These are phyloP conservation scores for Cladosporium velox DNA, from an alignment of 2,329 filamentous ascomycete genomes.

Conservation along the genomic window DNA sequence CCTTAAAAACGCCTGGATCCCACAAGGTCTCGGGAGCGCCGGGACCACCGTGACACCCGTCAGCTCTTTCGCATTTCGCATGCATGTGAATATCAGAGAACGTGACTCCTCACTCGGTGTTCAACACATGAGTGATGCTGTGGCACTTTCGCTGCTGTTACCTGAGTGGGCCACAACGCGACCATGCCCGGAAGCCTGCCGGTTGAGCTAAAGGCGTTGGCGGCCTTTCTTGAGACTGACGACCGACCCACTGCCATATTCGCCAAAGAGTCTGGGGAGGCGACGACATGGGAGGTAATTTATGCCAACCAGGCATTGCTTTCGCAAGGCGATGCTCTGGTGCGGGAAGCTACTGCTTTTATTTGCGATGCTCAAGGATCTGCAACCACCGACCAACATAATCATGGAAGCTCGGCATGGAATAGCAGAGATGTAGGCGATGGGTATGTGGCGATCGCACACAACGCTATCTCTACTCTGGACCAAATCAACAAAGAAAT, in stretches of 20 bases:
- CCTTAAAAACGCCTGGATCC: neutral
- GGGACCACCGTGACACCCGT: neutral
- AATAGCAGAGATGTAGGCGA: neutral
- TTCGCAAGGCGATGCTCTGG: neutral
- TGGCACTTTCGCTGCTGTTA: neutral
- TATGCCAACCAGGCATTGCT: neutral
- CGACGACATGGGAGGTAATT: neutral
- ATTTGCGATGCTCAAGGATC: neutral
- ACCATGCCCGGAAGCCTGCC: slow-evolving; percentile 22
- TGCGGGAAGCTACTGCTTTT: slow-evolving; percentile 3
- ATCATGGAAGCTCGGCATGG: slow-evolving; percentile 1
- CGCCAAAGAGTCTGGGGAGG: neutral
- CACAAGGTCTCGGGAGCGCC: slow-evolving; percentile 1
- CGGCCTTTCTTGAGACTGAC: slow-evolving; percentile 29
- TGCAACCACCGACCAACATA: neutral
- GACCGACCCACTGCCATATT: slow-evolving; percentile 26
- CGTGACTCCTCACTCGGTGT: neutral
- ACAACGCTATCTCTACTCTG: neutral
- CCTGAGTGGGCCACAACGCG: neutral
- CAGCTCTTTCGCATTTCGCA: slow-evolving; percentile 1
- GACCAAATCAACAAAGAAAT: neutral
- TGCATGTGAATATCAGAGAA: neutral
- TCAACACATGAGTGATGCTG: slow-evolving; percentile 4
- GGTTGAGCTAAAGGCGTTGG: slow-evolving; percentile 27
- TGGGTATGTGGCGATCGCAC: neutral